Conservation (phyloP, 139 green algal genomes). For the Closterium sp. region DNA sequence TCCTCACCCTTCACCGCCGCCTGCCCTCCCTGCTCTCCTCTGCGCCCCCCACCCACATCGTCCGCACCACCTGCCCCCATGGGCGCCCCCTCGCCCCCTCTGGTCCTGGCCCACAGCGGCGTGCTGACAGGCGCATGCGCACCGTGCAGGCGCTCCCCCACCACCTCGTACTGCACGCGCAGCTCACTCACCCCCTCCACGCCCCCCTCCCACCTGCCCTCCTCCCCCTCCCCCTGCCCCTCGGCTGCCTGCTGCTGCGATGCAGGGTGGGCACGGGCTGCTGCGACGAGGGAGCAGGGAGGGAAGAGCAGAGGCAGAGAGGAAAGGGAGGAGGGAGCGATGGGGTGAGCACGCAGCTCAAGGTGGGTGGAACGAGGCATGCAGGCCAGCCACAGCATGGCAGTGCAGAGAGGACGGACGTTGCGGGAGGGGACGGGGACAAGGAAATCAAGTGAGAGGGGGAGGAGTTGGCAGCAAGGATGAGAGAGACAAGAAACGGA, state of each 20-base stretch:
- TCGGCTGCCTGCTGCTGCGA: background rate
- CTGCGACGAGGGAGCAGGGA: background rate
- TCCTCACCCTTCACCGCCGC: background rate
- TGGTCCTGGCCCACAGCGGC: background rate
- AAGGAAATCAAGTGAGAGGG: background rate
- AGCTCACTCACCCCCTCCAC: background rate
- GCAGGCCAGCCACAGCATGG: no score
- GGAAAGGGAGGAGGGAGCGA: background rate
- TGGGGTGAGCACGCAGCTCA: background rate
- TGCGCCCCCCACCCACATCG: background rate
- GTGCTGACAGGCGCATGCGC: background rate
- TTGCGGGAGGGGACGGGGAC: background rate
- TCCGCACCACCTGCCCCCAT: background rate
- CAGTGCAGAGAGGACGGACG: no score
- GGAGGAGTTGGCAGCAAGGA: background rate
- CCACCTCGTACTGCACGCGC: background rate
- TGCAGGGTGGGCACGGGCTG: no score
- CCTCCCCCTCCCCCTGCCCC: background rate
- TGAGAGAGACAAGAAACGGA: background rate
- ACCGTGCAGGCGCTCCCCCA: background rate
- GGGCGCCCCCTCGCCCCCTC: background rate
- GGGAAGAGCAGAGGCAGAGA: no score
- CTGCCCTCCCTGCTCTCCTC: background rate
- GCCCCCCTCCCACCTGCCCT: background rate
- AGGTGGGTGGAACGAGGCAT: background rate